A percentile compares a stretch with the other conserved stretches of the same genome.
These are phyloP conservation scores for Phialophora tarda DNA, from an alignment of 2,329 filamentous ascomycete species.

Conservation along the genomic window DNA sequence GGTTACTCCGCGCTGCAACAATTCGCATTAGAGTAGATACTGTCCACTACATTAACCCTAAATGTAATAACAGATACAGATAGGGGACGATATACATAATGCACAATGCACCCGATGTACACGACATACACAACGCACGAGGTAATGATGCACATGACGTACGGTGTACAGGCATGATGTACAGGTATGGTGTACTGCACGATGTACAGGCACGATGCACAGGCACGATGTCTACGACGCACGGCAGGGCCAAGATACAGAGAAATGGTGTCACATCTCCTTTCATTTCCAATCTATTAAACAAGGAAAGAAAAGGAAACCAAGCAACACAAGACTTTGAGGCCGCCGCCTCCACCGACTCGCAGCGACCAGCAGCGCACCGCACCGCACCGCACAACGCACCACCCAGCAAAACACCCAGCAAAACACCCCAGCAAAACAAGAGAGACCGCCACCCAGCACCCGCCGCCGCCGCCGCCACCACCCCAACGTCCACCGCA, in stretches of 20 bases:
- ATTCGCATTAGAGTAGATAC: too few species aligned
- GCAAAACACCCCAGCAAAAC: too few species aligned
- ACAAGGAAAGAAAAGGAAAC: conserved; percentile 7
- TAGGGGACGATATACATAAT: too few species aligned
- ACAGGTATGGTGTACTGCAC: too few species aligned
- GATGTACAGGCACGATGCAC: neutral
- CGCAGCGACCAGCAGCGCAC: conserved; percentile 18
- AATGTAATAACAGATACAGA: too few species aligned
- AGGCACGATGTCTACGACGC: neutral
- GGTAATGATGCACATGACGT: too few species aligned
- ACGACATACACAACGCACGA: neutral
- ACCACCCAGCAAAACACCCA: conserved; percentile 30
- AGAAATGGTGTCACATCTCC: neutral
- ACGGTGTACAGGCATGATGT: neutral
- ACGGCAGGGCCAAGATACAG: neutral
- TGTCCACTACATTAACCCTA: too few species aligned
- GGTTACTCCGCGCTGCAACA: too few species aligned
- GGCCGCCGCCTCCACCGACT: conserved; percentile 8
- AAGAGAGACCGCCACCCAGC: neutral
- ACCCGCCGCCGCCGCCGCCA: neutral
- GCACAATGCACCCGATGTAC: neutral
- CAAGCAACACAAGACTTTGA: neutral
- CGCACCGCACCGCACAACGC: conserved; percentile 13
- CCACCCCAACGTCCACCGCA: neutral
- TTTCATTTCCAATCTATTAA: conserved; percentile 11